phyloP scores from a whole-genome alignment of 306 rosid genomes.

The Vigna nakashimae region DNA sequence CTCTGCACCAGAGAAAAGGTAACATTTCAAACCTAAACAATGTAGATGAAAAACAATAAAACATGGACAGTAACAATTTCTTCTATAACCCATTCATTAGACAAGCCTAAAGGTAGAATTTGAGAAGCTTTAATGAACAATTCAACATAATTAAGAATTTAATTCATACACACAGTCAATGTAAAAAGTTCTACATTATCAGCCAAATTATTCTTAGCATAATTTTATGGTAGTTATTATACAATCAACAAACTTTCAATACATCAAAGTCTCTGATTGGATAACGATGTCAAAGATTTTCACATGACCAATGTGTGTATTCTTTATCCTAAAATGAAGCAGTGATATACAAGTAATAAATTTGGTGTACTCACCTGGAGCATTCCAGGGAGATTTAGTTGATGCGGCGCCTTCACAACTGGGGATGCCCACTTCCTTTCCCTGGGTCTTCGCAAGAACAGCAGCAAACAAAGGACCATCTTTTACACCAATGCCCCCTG shows the following conservation, averaged over 20 bases:
- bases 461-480: conserved; percentile 85
- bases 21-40: conserved; percentile 35
- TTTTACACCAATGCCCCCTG: conserved; percentile 88
- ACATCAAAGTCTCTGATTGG: not conserved
- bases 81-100: conserved; percentile 15
- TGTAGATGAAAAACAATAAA: not conserved
- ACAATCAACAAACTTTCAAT: not conserved
- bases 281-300: not conserved
- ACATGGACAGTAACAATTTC: conserved; percentile 7
- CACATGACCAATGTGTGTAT: not conserved
- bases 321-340: not conserved
- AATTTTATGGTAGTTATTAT: not conserved
- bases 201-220: not conserved
- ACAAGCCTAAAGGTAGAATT: conserved; percentile 35
- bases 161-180: not conserved
- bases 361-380: conserved; percentile 65
- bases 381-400: conserved; percentile 95
- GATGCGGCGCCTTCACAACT: conserved; percentile 95
- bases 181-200: not conserved
- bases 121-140: conserved; percentile 22
- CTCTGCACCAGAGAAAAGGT: conserved; percentile 58
- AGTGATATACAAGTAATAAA: conserved; percentile 16
- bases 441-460: conserved; percentile 78
- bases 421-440: conserved; percentile 91
- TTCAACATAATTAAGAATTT: not conserved